phyloP scores from a whole-genome alignment of 176 grass and related monocot genomes.

The Avena atlantica region DNA sequence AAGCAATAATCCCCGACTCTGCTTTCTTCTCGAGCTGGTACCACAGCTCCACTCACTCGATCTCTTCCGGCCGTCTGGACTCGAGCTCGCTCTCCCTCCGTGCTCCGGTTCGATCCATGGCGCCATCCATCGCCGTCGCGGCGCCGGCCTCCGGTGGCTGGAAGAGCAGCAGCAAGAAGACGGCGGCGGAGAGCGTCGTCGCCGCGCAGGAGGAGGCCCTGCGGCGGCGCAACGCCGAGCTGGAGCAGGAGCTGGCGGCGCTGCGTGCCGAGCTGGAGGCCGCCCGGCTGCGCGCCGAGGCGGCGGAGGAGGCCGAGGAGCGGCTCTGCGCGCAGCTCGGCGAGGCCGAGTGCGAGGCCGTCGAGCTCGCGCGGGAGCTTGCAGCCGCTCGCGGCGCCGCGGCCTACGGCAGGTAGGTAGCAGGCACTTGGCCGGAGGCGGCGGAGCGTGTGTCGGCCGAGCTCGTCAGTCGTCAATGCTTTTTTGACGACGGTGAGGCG shows the following conservation, averaged over 20 bases:
- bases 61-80: neutral
- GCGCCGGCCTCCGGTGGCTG: neutral
- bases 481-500: neutral
- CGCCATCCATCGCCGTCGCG: slow-evolving; percentile 29
- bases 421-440: neutral
- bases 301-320: slow-evolving; percentile 81
- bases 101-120: slow-evolving; percentile 18
- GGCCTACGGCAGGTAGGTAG: neutral
- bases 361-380: slow-evolving; percentile 56
- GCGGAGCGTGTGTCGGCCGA: neutral
- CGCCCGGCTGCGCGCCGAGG: slow-evolving; percentile 50
- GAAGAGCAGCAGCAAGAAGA: neutral
- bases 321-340: slow-evolving; percentile 74
- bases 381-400: slow-evolving; percentile 25
- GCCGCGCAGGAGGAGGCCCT: slow-evolving; percentile 48
- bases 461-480: neutral
- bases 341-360: slow-evolving; percentile 76
- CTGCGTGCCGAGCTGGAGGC: slow-evolving; percentile 54
- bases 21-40: neutral
- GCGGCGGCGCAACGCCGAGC: slow-evolving; percentile 67
- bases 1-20: neutral
- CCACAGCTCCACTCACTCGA: neutral
- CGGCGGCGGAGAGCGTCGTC: neutral
- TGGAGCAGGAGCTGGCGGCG: slow-evolving; percentile 67
- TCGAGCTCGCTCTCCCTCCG: neutral